A percentile compares a stretch with the other conserved stretches of the same genome.
Conservation (phyloP, 176 grass and related monocot genomes). For the Rhynchospora pubera region DNA sequence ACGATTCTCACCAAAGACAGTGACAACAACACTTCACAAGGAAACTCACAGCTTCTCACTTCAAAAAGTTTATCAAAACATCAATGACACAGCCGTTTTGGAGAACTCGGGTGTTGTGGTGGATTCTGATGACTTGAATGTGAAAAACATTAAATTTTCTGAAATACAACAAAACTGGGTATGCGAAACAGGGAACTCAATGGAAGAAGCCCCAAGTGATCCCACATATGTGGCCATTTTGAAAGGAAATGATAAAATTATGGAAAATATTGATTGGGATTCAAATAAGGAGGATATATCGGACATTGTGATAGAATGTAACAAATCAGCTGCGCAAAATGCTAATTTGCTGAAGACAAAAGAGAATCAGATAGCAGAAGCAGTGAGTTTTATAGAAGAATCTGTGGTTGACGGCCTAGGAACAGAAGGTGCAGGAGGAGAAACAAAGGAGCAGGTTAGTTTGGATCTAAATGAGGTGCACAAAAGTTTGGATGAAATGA, state of each 20-base stretch:
- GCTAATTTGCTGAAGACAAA: neutral
- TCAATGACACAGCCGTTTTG: conserved; percentile 22
- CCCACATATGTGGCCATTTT: neutral
- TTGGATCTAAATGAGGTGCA: neutral
- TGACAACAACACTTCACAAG: conserved; percentile 35
- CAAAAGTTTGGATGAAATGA: neutral
- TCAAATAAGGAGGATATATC: neutral
- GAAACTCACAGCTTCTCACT: conserved; percentile 37
- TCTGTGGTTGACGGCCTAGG: neutral
- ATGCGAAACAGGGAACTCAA: neutral
- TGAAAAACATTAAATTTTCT: neutral
- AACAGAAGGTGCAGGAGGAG: too few relatives aligned
- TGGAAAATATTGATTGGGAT: neutral
- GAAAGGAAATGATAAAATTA: neutral
- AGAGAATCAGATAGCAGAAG: neutral
- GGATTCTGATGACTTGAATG: neutral
- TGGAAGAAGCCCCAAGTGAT: neutral
- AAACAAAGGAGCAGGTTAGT: neutral
- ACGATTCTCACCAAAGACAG: neutral
- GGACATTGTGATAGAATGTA: neutral
- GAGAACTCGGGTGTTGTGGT: neutral
- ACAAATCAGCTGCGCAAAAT: neutral
- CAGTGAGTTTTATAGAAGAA: neutral
- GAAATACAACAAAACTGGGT: neutral
- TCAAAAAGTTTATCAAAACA: conserved; percentile 12